Percentiles rank a stretch among this genome's conserved stretches.
phyloP scores from a whole-genome alignment of 2,329 filamentous ascomycete genomes.

The Xylaria sp. region DNA sequence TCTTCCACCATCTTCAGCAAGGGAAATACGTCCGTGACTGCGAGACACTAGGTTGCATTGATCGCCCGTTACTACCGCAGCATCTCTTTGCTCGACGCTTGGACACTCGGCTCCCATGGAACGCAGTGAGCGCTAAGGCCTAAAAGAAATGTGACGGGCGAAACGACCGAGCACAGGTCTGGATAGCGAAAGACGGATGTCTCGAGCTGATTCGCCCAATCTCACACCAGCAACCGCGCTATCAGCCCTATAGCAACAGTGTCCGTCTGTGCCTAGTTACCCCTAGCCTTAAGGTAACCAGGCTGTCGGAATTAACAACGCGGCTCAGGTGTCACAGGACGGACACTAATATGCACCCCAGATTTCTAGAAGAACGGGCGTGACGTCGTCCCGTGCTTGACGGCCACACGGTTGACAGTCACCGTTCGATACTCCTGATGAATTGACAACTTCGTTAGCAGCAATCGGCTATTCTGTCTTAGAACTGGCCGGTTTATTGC shows the following conservation, averaged over 20 bases:
- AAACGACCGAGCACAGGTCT: background rate
- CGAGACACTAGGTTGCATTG: background rate
- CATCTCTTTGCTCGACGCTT: background rate
- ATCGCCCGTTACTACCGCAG: background rate
- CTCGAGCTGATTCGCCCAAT: background rate
- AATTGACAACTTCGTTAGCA: background rate
- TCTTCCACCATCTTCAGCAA: background rate
- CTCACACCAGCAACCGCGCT: background rate
- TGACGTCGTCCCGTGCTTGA: conserved; percentile 12
- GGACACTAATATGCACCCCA: conserved; percentile 22
- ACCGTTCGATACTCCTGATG: background rate
- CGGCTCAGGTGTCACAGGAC: conserved; percentile 11
- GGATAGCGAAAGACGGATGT: background rate
- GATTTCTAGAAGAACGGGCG: conserved; percentile 6
- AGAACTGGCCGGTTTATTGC: background rate
- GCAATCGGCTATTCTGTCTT: background rate
- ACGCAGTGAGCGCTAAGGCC: background rate
- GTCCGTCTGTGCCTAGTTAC: background rate
- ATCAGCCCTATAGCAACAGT: background rate
- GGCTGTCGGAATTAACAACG: conserved; percentile 3
- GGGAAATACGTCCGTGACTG: background rate
- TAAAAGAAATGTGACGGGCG: background rate
- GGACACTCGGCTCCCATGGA: background rate
- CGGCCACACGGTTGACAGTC: background rate
- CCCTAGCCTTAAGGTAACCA: background rate